phyloP scores from a whole-genome alignment of 2,329 filamentous ascomycete species.

The Ascochyta clinopodiicola region DNA sequence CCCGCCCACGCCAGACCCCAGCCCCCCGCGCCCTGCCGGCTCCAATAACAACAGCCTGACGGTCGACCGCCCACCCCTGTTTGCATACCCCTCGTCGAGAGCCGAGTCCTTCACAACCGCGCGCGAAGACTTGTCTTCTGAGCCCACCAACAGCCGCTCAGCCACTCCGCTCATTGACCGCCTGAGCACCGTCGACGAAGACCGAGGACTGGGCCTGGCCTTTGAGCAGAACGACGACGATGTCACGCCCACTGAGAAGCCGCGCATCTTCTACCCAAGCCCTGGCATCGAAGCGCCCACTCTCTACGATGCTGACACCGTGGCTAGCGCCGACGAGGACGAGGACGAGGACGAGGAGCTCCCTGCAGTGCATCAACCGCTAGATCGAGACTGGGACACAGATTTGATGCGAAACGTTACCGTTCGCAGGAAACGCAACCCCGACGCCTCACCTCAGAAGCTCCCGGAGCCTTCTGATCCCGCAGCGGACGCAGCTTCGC shows the following conservation, averaged over 20 bases:
- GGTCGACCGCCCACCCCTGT: constrained; percentile 35
- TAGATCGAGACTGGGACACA: constrained; percentile 50
- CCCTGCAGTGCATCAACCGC: constrained; percentile 33
- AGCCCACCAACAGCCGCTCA: constrained; percentile 39
- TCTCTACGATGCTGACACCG: constrained; percentile 16
- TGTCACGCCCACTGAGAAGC: constrained; percentile 40
- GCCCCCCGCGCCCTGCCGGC: constrained; percentile 40
- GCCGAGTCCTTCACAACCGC: constrained; percentile 57
- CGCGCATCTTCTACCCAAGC: constrained; percentile 19
- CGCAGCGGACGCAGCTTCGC: constrained; percentile 24
- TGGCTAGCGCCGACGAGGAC: constrained; percentile 21
- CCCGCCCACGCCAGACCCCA: constrained; percentile 49
- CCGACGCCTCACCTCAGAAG: constrained; percentile 31
- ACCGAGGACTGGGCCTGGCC: constrained; percentile 44
- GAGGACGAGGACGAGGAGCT: constrained; percentile 24
- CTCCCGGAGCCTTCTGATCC: constrained; percentile 14
- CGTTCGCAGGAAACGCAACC: constrained; percentile 45
- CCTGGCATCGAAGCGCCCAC: neutral
- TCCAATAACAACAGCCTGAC: constrained; percentile 17
- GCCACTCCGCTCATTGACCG: constrained; percentile 36
- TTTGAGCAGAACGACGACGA: constrained; percentile 43
- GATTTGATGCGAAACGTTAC: constrained; percentile 52
- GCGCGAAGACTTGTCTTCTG: constrained; percentile 50
- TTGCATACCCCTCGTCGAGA: constrained; percentile 50
- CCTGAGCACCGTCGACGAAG: constrained; percentile 40